phyloP scores from a whole-genome alignment of 2,329 filamentous ascomycete species.

The Neonectria hederae region DNA sequence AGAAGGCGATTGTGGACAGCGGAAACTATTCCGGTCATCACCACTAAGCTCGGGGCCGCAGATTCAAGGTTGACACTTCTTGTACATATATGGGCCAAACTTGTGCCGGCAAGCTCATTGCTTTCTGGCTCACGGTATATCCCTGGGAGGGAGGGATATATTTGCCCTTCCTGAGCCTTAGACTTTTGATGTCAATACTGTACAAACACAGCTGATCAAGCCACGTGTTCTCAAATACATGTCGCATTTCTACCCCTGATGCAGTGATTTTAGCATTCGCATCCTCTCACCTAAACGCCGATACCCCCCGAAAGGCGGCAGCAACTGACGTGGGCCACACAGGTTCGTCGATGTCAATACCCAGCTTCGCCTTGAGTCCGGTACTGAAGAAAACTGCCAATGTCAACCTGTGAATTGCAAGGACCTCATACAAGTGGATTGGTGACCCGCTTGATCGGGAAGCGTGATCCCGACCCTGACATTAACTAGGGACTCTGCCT shows the following conservation, averaged over 20 bases:
- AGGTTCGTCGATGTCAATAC: not conserved
- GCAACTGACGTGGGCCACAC: not conserved
- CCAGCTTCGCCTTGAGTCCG: not conserved
- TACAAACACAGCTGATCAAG: not conserved
- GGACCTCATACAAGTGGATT: constrained; percentile 6
- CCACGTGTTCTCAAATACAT: not conserved
- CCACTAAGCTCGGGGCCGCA: constrained; percentile 9
- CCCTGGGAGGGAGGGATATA: not conserved
- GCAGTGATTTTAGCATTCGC: not conserved
- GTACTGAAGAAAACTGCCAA: constrained; percentile 7
- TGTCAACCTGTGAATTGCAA: constrained; percentile 14
- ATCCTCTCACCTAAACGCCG: not conserved
- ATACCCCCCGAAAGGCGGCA: not conserved
- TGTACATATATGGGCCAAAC: constrained; percentile 25
- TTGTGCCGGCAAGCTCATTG: not conserved
- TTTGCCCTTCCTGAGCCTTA: not conserved
- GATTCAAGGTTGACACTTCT: not conserved
- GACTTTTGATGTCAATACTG: constrained; percentile 2
- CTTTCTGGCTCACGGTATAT: not conserved
- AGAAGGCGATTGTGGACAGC: constrained; percentile 57
- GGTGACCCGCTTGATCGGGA: constrained; percentile 17
- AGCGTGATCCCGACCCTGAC: constrained; percentile 10
- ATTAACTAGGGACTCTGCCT: constrained; percentile 5
- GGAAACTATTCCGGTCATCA: constrained; percentile 39
- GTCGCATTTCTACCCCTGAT: not conserved